Base-by-base conservation (phyloP, 768 basidiomycete species). In the Dioszegia hungarica region DNA sequence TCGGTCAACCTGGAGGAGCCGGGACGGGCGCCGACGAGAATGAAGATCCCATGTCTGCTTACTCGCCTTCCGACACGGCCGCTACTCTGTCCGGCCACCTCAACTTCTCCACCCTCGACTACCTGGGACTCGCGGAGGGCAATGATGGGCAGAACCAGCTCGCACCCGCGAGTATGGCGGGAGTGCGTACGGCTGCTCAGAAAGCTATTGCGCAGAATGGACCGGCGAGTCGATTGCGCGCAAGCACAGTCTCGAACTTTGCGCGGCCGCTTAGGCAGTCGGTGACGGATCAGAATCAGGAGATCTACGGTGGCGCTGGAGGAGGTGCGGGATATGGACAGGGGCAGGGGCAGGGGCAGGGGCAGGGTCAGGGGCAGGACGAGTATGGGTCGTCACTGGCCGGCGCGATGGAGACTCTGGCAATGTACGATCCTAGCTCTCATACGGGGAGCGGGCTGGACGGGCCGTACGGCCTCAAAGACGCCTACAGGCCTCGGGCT, bases 51-150 rank as follows among this genome's bases (percentile, higher is more conserved):
- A 85, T 86, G 41, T 89, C 88, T 40, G 83, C 86, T 19, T 83
- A 63, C 10, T 33, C 28, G 22, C 41, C 52, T 43, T 65, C 70
- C 38, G 68, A 70, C 11, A 65, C 58, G 39, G 59, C 61, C 1
- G 65, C 66, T 15, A 54, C 70, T 6, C 63, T 80, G n/a, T 80
- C 83, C 3, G 67, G 67, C 39, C 93, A 95, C 52, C 87, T 90
- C 74, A 88, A 91, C 67, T 88, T 92, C 41, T 90, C 91, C 71
- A 97, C 94, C 25, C 83, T 98, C 59, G 93, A 95, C 77, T 97
- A 97, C 76, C 87, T 98, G 47, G 94, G 94, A 40, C 81, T 98
- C 67, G 94, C 92, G 67, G 93, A 90, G 61, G 61, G 58, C 4
- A 34, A 34, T 5, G 68, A n/a, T n/a, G n/a, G n/a, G n/a, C n/a